These are phyloP conservation scores for Pythium chondricola DNA, from an alignment of 352 stramenopile species.

Conservation along the genomic window DNA sequence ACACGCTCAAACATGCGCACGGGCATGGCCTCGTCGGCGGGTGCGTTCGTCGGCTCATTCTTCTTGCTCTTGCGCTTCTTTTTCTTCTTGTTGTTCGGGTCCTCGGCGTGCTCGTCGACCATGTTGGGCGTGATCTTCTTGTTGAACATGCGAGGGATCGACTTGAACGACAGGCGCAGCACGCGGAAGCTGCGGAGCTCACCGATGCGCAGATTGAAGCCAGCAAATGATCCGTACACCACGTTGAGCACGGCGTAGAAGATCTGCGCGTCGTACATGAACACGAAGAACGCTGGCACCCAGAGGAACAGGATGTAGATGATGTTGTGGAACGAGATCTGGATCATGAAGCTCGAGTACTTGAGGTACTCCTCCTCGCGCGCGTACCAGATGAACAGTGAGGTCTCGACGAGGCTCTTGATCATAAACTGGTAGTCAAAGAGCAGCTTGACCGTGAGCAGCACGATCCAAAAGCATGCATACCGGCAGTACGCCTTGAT, in stretches of 20 bases:
- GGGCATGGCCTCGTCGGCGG: constrained; percentile 47
- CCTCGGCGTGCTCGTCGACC: constrained; percentile 42
- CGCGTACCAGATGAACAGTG: constrained; percentile 80
- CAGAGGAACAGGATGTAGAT: constrained; percentile 81
- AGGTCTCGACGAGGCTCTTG: constrained; percentile 73
- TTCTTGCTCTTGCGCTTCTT: constrained; percentile 45
- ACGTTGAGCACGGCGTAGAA: constrained; percentile 75
- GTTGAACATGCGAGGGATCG: constrained; percentile 82
- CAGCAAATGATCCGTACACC: constrained; percentile 69
- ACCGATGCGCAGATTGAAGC: constrained; percentile 80
- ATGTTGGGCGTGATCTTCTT: constrained; percentile 84
- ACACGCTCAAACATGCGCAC: constrained; percentile 72
- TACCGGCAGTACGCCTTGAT: constrained; percentile 62
- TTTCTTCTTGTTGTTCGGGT: constrained; percentile 70
- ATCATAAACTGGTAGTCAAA: constrained; percentile 84
- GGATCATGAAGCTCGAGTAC: constrained; percentile 80
- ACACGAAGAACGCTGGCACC: constrained; percentile 74
- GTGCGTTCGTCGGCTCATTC: constrained; percentile 23
- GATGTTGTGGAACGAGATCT: constrained; percentile 78
- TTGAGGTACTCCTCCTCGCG: constrained; percentile 61
- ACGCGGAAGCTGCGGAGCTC: constrained; percentile 80
- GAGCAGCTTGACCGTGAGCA: constrained; percentile 62
- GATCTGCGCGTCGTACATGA: constrained; percentile 84
- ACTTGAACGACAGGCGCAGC: constrained; percentile 79
- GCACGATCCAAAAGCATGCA: constrained; percentile 72